Base-by-base conservation (phyloP, 192 early-diverging fungal species). In the Backusella circina region DNA sequence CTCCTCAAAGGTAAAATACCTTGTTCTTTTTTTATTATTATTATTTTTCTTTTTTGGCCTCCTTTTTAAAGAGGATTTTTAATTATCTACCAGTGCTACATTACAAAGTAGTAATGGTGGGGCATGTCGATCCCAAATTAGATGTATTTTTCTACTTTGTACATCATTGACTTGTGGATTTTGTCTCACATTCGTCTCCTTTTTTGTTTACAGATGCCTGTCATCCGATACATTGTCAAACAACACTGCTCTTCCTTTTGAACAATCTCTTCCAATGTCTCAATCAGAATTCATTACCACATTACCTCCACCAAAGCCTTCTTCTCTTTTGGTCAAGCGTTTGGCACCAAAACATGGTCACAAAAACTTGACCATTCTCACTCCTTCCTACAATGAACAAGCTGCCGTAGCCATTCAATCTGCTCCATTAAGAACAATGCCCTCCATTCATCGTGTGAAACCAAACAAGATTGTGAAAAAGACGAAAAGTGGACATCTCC, bases 331-430 rank as follows among this genome's bases (percentile, higher is more conserved):
- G 64, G 33, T 67, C 6, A 75, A 75, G 33, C 70, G 70, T 18
- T 78, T 81, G 18, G 69, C 83, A 9, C 83, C 83, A 30, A 84
- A 75, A 76, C 79, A 84, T 13, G 74, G 77, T 12, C 77, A 80
- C 37, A 84, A 84, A 35, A 77, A 75, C 3, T 31, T 84, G 65
- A 84, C 80, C 7, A 84, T 84, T 69, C 82, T 82, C 75, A 81
- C 83, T 3, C 83, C 83, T 5, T 84, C 83, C 12, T 84, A 84
- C 36, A 67, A 31, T n/a, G 65, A 67, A 67, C 32, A 67, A 36
- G 31, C 16, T 5, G 30, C 32, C 7, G 31, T n/a, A 1, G 23
- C 31, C 65, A 67, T 67, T 67, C 65, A 36, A n/a, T 67, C 65
- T 18, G 65, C 65, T 35, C 65, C 65, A 35, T 36, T 67, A 31